Evolutionary conservation across 108 stramenopile genomes (phyloP).

Genomic region (Nitzschia putrida): DNA sequence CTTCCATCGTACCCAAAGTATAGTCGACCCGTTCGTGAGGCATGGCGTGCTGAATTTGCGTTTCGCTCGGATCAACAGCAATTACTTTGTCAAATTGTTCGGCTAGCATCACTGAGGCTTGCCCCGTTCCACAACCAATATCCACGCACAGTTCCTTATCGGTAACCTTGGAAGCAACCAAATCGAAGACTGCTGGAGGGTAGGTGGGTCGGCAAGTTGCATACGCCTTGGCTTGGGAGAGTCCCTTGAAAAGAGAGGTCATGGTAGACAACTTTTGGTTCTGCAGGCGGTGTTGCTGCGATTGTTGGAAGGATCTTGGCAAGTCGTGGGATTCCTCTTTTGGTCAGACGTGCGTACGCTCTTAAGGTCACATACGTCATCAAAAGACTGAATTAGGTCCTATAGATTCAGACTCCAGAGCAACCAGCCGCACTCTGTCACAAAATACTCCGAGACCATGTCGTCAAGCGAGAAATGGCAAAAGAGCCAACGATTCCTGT

Average conservation of each 20-base stretch:
- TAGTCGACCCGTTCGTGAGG: neutral
- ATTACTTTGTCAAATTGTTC: constrained; percentile 5
- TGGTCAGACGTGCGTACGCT: too few species aligned
- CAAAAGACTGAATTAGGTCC: too few species aligned
- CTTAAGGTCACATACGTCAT: too few species aligned
- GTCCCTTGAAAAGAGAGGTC: constrained; percentile 17
- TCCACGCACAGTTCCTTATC: constrained; percentile 8
- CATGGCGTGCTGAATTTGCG: constrained; percentile 5
- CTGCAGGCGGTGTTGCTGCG: neutral
- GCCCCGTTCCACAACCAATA: constrained; percentile 16
- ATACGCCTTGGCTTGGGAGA: constrained; percentile 1
- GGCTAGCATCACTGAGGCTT: constrained; percentile 6
- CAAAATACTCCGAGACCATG: too few species aligned
- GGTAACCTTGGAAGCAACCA: constrained; percentile 5
- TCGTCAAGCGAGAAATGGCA: too few species aligned
- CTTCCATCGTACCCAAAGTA: constrained; percentile 2
- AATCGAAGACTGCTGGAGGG: constrained; percentile 1
- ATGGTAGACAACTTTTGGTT: neutral
- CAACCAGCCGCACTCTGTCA: too few species aligned
- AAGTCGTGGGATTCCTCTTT: too few species aligned
- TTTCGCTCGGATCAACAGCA: constrained; percentile 10
- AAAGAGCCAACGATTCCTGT: too few species aligned
- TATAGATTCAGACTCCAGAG: too few species aligned
- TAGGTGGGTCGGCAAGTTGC: constrained; percentile 15
- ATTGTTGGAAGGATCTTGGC: too few species aligned